Evolutionary conservation across 345 rosid genomes (phyloP), one percentile per base, ranked within the genome.

Genomic region (Nephelium lappaceum): DNA sequence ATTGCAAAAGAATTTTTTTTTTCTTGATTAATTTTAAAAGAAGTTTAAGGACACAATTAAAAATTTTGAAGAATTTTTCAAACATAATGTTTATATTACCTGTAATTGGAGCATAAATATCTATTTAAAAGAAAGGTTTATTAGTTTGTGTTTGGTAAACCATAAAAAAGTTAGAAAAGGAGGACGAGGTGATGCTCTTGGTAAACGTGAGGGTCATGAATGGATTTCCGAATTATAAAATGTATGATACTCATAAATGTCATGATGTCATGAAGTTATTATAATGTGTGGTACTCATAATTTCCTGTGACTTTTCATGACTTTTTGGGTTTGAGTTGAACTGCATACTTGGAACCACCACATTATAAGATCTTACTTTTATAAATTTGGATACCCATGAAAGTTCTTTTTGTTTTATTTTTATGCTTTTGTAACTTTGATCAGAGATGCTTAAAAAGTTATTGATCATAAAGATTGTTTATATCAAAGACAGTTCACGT

Each of bases 271-370:
- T 42, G 15, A 61, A 61, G 21, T 73, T 23, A 41, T 64, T 60
- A 36, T 23, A 38, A 58, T 73, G 66, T 57, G 39, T 73, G 69
- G 9, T 62, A 61, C 67, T 73, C 16, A 73, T 61, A 61, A 73
- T 73, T 73, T 73, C 7, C 15, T 41, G 69, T 61, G 21, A 23
- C 55, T 73, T 73, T 60, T 58, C 25, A 72, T 57, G 47, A 39
- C 67, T 39, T 58, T 61, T 61, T 42, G 24, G 57, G 57, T 11
- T 51, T 42, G 67, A 27, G 60, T 73, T 73, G 24, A 51, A 51
- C 12, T 51, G 18, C 18, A 51, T 51, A 41, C 7, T 51, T 11
- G 57, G 57, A 51, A 51, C 4, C 57, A 51, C 57, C 18, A 51
- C 8, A 51, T 14, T 15, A 51, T 73, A 62, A 24, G 41, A 43